Base-by-base conservation (phyloP, 139 green algal species). In the Coccomyxa sp. region DNA sequence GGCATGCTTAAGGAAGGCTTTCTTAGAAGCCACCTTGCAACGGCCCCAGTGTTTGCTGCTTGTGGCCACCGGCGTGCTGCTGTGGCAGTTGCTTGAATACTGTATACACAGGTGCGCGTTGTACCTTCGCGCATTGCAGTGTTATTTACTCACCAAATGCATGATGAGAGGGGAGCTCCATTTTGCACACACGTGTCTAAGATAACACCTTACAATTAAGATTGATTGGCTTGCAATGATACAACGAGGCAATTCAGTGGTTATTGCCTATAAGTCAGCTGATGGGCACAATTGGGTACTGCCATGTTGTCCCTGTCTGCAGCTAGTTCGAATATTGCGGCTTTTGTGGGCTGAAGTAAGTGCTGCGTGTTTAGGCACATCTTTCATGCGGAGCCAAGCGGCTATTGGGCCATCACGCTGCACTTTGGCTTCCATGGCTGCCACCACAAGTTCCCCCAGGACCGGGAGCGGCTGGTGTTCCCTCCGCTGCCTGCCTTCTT, bases 371-470 rank as follows among this genome's bases (percentile, higher is more conserved):
- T 21, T 25, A 71, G 63, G 63, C 63, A 71, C 82, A 67, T 97
- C 0, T 99, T 99, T 88, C 96, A 99, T 81, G 85, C 85, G 4
- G 27, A 85, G 13, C 81, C 91, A 4, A 83, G 77, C 27, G 86
- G 75, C 59, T 92, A 90, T 1, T 60, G 21, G 31, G 86, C 81
- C 82, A 98, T 97, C 86, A 94, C 91, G 0, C 71, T 96, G 0
- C 96, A 99, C 85, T 99, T 98, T 82, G 83, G 97, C 0, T 93
- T 99, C 68, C 96, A 99, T 75, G 96, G 96, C 57, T 96, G 91
- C 85, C 96, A 99, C 85, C 96, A 99, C 92, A 99, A 99, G 90
- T 97, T 90, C 82, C 96, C 96, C 10, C 88, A 90, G 78, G 96
- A 99, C 83, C 76, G 79, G n/a, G 75, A 92, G 51, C 87, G 96